phyloP scores from a whole-genome alignment of 78 protist species.

The Cavenderia fasciculata region DNA sequence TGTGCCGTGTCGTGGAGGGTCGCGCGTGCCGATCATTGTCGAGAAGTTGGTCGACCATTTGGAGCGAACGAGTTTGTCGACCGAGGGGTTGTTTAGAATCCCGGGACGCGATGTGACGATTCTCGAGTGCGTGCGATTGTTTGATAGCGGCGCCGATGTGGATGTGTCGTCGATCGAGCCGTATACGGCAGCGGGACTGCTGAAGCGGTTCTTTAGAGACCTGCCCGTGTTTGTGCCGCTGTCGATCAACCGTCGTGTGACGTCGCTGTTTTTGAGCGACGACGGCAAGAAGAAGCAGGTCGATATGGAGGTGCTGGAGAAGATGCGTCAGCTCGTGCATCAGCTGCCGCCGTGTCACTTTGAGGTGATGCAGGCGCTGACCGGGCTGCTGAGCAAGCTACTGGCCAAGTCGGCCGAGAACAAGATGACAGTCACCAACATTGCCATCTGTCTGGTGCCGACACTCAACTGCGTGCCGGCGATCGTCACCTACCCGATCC shows the following conservation, averaged over 20 bases:
- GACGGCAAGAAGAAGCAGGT: constrained; percentile 71
- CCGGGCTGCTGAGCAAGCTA: constrained; percentile 21
- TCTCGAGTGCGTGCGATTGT: constrained; percentile 15
- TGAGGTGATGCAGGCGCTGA: constrained; percentile 66
- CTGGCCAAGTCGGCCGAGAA: constrained; percentile 39
- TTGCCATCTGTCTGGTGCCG: constrained; percentile 71
- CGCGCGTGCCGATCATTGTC: constrained; percentile 58
- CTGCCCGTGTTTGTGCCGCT: constrained; percentile 66
- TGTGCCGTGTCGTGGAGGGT: constrained; percentile 40
- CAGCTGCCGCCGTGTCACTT: constrained; percentile 47
- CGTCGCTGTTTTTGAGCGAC: constrained; percentile 35
- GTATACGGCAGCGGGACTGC: constrained; percentile 65
- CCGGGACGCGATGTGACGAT: constrained; percentile 66
- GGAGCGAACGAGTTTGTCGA: constrained; percentile 19
- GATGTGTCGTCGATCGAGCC: constrained; percentile 67
- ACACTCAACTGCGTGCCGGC: constrained; percentile 76
- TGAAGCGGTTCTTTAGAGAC: constrained; percentile 74
- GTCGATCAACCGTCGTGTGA: constrained; percentile 35
- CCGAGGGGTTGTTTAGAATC: constrained; percentile 62
- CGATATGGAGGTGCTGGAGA: constrained; percentile 54
- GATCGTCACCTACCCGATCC: constrained; percentile 66
- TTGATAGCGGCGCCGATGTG: constrained; percentile 55
- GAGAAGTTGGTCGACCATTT: constrained; percentile 62
- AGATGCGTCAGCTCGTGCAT: constrained; percentile 32
- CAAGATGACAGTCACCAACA: constrained; percentile 70